Base-by-base conservation (phyloP, 2,329 filamentous ascomycete genomes). In the Pseudophaeomoniella oleicola region DNA sequence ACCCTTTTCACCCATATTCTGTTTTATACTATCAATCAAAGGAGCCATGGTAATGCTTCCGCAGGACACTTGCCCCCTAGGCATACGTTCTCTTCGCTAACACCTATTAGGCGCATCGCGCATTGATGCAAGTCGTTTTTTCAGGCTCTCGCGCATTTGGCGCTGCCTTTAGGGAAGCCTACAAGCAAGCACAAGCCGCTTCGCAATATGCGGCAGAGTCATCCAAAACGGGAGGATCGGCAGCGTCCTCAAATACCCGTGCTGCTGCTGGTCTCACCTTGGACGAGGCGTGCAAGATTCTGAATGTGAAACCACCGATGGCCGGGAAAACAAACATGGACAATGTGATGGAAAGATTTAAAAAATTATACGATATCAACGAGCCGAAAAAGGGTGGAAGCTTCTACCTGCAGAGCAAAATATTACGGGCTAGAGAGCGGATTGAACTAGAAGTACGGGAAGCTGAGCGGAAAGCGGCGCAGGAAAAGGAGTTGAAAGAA, bases 331-430 rank as follows among this genome's bases (percentile, higher is more conserved):
- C 79, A 41, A 81, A 87, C 55, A 66, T 87, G 56, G 82, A 87
- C 50, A 71, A 80, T 46, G 77, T 94, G 38, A 78, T 81, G 61
- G 76, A 81, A 48, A 72, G 86, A 37, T 98, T 96, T 70, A 96
- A 96, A 73, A 77, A 80, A 45, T 66, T 98, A 34, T 98, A 94
- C 56, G 90, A 98, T 60, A 66, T 75, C 49, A 98, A 98, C 63
- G 83, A 98, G 46, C 88, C 90, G 9, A 71, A 92, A 60, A 94
- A 94, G 54, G 90, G 90, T 22, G 90, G 90, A 37, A 94, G 86
- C 52, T 98, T 98, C 62, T 98, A 98, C 60, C 69, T 98, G 34
- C 90, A 98, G 63, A 96, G 88, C 69, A 98, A 98, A 65, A 76
- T 98, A 38, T 63, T 96, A 48, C 71, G 90, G 43, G 90, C 90